phyloP scores from a whole-genome alignment of 345 rosid genomes.

The Populus davidiana region DNA sequence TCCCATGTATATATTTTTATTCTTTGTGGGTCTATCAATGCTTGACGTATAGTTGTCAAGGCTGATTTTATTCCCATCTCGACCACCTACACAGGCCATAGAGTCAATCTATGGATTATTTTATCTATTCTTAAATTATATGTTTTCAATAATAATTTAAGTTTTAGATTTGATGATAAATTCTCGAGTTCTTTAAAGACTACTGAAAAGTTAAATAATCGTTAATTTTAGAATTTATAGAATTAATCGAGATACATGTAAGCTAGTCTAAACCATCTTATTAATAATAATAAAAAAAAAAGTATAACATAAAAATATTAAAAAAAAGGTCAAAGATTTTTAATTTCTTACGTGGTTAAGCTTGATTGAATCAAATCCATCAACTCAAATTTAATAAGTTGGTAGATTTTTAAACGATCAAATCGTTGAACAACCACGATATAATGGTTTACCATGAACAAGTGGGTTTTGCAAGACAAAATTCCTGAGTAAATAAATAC shows the following conservation, averaged over 20 bases:
- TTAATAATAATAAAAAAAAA: no score
- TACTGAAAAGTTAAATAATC: rapidly evolving
- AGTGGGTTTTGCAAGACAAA: neutral
- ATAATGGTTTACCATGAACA: neutral
- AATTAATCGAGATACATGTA: no score
- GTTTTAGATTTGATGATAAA: rapidly evolving
- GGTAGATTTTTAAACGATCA: neutral
- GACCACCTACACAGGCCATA: no score
- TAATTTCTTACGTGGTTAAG: neutral
- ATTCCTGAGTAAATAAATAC: neutral
- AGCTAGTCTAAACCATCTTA: no score
- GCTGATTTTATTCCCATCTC: no score
- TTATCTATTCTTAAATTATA: no score
- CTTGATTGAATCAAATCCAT: no score
- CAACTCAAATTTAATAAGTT: neutral
- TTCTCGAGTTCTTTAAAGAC: rapidly evolving
- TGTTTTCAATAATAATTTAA: no score
- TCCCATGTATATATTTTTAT: neutral
- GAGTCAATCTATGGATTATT: neutral
- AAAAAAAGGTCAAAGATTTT: no score
- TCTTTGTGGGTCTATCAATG: neutral
- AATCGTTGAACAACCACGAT: neutral
- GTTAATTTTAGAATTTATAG: rapidly evolving
- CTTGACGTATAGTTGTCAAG: neutral
- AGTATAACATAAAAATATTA: no score